Evolutionary conservation across 331 rosid species (phyloP).

Genomic region (Quercus phellos): DNA sequence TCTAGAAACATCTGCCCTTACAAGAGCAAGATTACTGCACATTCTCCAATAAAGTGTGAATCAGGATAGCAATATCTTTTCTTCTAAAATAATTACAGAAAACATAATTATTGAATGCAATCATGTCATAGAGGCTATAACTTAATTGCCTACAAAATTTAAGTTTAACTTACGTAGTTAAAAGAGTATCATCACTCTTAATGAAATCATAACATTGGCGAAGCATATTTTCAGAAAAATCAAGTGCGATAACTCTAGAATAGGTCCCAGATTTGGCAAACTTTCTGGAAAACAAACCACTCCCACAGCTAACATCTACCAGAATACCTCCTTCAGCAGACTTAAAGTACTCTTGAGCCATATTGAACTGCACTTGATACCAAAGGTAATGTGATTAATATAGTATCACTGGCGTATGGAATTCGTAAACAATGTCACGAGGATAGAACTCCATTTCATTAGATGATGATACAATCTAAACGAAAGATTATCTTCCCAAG

Average conservation of each 20-base stretch:
- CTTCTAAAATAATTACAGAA: not conserved
- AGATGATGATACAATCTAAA: not conserved
- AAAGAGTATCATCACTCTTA: conserved; percentile 57
- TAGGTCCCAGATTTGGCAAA: conserved; percentile 66
- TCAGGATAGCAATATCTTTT: conserved; percentile 4
- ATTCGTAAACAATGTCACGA: not conserved
- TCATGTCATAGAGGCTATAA: not conserved
- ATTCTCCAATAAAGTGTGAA: conserved; percentile 26
- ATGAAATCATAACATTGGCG: conserved; percentile 82
- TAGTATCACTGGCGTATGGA: not conserved
- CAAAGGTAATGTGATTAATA: not conserved
- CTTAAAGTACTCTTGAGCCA: conserved; percentile 82
- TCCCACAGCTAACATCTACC: conserved; percentile 89
- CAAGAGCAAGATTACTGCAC: conserved; percentile 88
- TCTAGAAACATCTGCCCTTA: conserved; percentile 93
- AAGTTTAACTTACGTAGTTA: conserved; percentile 33
- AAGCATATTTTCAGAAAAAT: conserved; percentile 93
- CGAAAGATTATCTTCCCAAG: not conserved
- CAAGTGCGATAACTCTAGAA: conserved; percentile 76
- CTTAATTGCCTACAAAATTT: conserved; percentile 12
- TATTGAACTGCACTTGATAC: conserved; percentile 56
- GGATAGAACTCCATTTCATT: not conserved
- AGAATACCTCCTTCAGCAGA: conserved; percentile 75
- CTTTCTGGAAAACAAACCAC: conserved; percentile 85
- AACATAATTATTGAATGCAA: not conserved